phyloP scores from a whole-genome alignment of 805 yeast species.

The Candida peoriensis region DNA sequence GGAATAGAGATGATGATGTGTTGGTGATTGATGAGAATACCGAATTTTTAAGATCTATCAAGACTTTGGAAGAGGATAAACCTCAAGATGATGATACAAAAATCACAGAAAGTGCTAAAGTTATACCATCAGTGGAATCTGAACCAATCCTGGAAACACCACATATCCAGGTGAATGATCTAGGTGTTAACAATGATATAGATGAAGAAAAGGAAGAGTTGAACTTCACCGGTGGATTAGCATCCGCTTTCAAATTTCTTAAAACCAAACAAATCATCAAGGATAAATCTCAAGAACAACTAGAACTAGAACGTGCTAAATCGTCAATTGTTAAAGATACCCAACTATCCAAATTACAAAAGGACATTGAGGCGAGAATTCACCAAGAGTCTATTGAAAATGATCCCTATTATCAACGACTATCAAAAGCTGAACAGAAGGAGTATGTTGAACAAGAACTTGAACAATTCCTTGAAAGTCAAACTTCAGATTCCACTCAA shows the following conservation, averaged over 20 bases:
- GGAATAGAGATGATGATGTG: slow-evolving; percentile 7
- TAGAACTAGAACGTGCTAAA: slow-evolving; percentile 7
- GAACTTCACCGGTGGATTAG: slow-evolving; percentile 21
- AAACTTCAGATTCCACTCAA: slow-evolving; percentile 9
- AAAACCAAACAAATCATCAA: slow-evolving; percentile 16
- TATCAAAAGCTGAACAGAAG: slow-evolving; percentile 39
- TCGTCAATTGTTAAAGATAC: slow-evolving; percentile 12
- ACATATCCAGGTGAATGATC: too few relatives aligned
- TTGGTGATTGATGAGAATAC: slow-evolving; percentile 30
- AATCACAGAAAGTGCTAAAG: too few relatives aligned
- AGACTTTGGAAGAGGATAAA: slow-evolving; percentile 5
- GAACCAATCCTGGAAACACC: neutral
- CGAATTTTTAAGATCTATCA: slow-evolving; percentile 29
- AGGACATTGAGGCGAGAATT: slow-evolving; percentile 14
- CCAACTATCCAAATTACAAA: slow-evolving; percentile 11
- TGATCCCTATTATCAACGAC: slow-evolving; percentile 16
- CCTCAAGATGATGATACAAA: neutral
- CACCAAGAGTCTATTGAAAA: slow-evolving; percentile 10
- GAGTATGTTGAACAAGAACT: slow-evolving; percentile 27
- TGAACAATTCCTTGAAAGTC: slow-evolving; percentile 6
- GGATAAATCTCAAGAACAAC: slow-evolving; percentile 7
- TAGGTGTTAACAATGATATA: neutral
- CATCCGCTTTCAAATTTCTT: slow-evolving; percentile 18
- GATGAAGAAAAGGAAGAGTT: slow-evolving; percentile 2
- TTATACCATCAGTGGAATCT: neutral